Conservation (phyloP, 2,329 filamentous ascomycete species). For the Phyllosticta citribraziliensis region DNA sequence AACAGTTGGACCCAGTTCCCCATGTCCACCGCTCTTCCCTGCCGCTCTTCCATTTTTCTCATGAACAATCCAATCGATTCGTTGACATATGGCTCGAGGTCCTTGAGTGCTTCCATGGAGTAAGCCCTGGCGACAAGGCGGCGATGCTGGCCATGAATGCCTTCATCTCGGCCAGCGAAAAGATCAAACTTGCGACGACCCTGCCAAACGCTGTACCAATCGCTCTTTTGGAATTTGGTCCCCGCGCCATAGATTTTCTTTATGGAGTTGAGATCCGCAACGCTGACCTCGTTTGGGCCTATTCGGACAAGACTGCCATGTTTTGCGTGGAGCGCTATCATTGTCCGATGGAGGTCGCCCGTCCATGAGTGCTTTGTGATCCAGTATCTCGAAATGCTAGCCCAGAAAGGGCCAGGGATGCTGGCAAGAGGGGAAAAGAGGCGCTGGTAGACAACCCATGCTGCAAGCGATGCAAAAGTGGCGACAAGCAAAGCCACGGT, state of each 20-base stretch:
- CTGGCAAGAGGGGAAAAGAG: slow-evolving; percentile 16
- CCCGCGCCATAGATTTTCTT: slow-evolving; percentile 26
- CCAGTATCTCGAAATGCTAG: slow-evolving; percentile 20
- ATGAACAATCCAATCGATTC: slow-evolving; percentile 27
- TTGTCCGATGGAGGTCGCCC: slow-evolving; percentile 20
- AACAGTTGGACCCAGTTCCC: slow-evolving; percentile 32
- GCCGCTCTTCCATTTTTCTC: slow-evolving; percentile 19
- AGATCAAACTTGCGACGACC: slow-evolving; percentile 30
- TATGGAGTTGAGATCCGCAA: slow-evolving; percentile 7
- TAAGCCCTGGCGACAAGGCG: slow-evolving; percentile 27
- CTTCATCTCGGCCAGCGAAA: slow-evolving; percentile 29
- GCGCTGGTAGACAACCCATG: slow-evolving; percentile 13
- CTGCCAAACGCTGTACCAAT: slow-evolving; percentile 33
- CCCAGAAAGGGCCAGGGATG: slow-evolving; percentile 22
- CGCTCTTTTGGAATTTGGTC: slow-evolving; percentile 31
- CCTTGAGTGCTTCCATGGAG: slow-evolving; percentile 27
- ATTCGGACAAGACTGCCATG: slow-evolving; percentile 20
- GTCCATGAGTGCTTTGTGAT: slow-evolving; percentile 21
- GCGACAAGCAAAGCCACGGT: not conserved
- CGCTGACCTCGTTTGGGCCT: slow-evolving; percentile 9
- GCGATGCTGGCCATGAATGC: slow-evolving; percentile 26
- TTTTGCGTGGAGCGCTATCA: slow-evolving; percentile 21
- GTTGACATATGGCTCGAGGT: slow-evolving; percentile 32
- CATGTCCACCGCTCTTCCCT: slow-evolving; percentile 22
- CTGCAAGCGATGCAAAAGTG: not conserved